A percentile compares a stretch with the other conserved stretches of the same genome.
Conservation (phyloP, 2,329 filamentous ascomycete species). For the Ophiocordyceps robertsii region DNA sequence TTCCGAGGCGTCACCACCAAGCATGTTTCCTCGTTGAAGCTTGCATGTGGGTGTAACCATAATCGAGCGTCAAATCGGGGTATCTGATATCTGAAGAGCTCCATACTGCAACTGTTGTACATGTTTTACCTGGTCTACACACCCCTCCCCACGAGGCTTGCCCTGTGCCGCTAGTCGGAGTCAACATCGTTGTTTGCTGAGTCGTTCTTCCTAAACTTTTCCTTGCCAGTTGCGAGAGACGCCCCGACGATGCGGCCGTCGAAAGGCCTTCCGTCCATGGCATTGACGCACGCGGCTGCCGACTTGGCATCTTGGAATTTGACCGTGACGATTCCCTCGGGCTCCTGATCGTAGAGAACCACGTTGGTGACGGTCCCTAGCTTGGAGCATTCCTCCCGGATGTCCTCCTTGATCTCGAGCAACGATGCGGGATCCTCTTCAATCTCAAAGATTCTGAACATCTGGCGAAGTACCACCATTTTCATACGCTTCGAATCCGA, state of each 20-base stretch:
- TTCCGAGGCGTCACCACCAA: no score
- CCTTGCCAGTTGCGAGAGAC: slow-evolving; percentile 54
- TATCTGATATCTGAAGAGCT: neutral
- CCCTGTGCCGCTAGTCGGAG: slow-evolving; percentile 12
- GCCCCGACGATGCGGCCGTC: slow-evolving; percentile 60
- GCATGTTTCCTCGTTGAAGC: no score
- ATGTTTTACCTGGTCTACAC: neutral
- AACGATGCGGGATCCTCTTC: slow-evolving; percentile 73
- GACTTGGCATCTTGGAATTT: slow-evolving; percentile 61
- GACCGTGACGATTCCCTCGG: slow-evolving; percentile 73
- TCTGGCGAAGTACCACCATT: slow-evolving; percentile 76
- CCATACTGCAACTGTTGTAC: neutral
- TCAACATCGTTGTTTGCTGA: slow-evolving; percentile 30
- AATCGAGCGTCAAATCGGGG: neutral
- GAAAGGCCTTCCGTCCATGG: slow-evolving; percentile 73
- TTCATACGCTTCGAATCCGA: slow-evolving; percentile 52
- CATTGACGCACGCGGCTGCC: slow-evolving; percentile 56
- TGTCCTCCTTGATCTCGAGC: slow-evolving; percentile 88
- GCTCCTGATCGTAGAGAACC: slow-evolving; percentile 76
- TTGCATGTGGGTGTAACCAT: neutral
- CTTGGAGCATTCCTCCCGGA: slow-evolving; percentile 79
- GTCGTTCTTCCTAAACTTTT: slow-evolving; percentile 58
- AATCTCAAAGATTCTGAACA: slow-evolving; percentile 80
- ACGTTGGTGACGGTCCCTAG: slow-evolving; percentile 83
- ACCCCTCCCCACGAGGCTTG: neutral